Conservation (phyloP, 257 asterid species). For the Dorcoceras hygrometricum region DNA sequence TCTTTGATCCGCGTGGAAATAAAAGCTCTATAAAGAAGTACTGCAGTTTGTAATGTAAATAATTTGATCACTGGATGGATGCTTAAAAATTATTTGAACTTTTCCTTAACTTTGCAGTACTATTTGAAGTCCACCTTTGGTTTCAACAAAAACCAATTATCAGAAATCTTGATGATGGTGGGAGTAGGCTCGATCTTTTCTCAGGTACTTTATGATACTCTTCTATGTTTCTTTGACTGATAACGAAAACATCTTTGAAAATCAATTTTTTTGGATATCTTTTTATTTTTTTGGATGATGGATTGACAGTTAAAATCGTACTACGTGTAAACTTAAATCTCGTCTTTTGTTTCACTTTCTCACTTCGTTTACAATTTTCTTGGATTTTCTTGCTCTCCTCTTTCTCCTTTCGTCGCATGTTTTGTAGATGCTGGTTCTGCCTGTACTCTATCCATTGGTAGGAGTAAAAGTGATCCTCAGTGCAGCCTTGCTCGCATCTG, state of each 20-base stretch:
- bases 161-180: slow-evolving; percentile 82
- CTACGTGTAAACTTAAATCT: too few relatives aligned
- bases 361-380: neutral
- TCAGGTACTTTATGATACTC: slow-evolving; percentile 52
- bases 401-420: slow-evolving; percentile 19
- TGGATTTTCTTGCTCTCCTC: neutral
- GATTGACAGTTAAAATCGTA: neutral
- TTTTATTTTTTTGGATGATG: slow-evolving; percentile 2
- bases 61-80: neutral
- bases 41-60: slow-evolving; percentile 13
- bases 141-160: slow-evolving; percentile 76
- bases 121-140: slow-evolving; percentile 87
- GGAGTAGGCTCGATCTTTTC: slow-evolving; percentile 89
- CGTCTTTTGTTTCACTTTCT: too few relatives aligned
- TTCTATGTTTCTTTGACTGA: neutral
- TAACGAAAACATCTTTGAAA: neutral
- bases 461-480: slow-evolving; percentile 84
- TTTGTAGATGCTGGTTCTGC: slow-evolving; percentile 83
- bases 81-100: too few relatives aligned
- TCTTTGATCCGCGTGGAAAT: neutral
- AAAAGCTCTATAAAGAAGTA: slow-evolving; percentile 4
- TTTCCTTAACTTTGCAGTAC: slow-evolving; percentile 46
- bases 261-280: neutral
- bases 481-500: slow-evolving; percentile 63
- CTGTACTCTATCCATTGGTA: slow-evolving; percentile 65